Evolutionary conservation across 2,329 filamentous ascomycete genomes (phyloP).

Genomic region (Tetracladium maxilliforme): DNA sequence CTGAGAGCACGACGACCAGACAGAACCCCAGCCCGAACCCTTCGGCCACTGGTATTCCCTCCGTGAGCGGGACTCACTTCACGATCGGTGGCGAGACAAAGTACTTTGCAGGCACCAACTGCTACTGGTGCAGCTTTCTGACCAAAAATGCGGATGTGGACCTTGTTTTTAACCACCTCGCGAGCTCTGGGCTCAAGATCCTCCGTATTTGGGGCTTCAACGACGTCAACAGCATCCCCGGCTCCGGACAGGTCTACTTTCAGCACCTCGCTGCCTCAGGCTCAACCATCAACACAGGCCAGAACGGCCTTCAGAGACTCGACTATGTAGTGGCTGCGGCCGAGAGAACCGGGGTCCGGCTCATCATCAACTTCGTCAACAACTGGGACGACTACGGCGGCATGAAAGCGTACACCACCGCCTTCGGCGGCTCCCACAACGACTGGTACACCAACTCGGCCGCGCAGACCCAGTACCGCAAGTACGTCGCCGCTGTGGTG

Average conservation of each 20-base stretch:
- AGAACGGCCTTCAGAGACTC: slow-evolving; percentile 46
- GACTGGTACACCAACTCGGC: slow-evolving; percentile 40
- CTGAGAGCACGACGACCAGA: slow-evolving; percentile 4
- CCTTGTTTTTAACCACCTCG: slow-evolving; percentile 29
- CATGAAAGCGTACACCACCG: slow-evolving; percentile 40
- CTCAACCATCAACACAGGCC: slow-evolving; percentile 46
- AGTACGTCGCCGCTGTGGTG: slow-evolving; percentile 44
- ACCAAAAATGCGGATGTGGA: slow-evolving; percentile 39
- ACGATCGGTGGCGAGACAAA: slow-evolving; percentile 25
- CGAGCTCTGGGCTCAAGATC: slow-evolving; percentile 36
- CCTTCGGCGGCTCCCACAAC: slow-evolving; percentile 34
- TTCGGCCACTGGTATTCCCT: slow-evolving; percentile 2
- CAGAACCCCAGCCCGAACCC: slow-evolving; percentile 2
- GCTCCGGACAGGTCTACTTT: slow-evolving; percentile 25
- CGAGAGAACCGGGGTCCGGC: slow-evolving; percentile 41
- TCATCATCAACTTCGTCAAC: slow-evolving; percentile 54
- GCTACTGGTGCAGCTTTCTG: slow-evolving; percentile 38
- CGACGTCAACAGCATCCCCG: slow-evolving; percentile 28
- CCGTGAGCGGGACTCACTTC: slow-evolving; percentile 22
- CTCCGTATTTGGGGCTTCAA: slow-evolving; percentile 50
- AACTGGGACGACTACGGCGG: slow-evolving; percentile 57
- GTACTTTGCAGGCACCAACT: slow-evolving; percentile 38
- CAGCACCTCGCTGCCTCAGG: slow-evolving; percentile 26
- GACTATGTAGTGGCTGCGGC: slow-evolving; percentile 48
- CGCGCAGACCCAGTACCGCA: slow-evolving; percentile 39